Percentiles rank a stretch among this genome's conserved stretches.
These are phyloP conservation scores for Microcyclospora tardicrescens DNA, from an alignment of 2,329 filamentous ascomycete genomes.

Conservation along the genomic window DNA sequence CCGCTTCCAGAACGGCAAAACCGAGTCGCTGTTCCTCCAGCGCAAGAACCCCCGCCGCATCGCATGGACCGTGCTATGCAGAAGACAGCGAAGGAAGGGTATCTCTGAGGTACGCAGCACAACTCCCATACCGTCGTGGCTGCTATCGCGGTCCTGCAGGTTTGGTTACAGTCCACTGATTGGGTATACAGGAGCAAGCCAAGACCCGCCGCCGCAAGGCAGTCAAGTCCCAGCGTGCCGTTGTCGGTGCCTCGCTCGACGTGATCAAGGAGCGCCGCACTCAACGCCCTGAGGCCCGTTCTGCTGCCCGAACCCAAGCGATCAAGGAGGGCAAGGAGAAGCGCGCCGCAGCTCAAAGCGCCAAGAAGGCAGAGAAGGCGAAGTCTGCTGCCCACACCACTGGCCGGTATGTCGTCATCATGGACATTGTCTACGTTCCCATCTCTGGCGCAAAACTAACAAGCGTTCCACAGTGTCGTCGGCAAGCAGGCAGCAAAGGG, in stretches of 20 bases:
- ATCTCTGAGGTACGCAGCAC: conserved; percentile 82
- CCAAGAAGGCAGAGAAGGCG: conserved; percentile 99
- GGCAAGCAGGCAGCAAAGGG: conserved; percentile 98
- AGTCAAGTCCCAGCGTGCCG: conserved; percentile 97
- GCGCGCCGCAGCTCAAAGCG: conserved; percentile 73
- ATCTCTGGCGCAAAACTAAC: not conserved
- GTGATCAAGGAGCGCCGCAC: conserved; percentile 98
- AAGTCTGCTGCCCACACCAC: conserved; percentile 70
- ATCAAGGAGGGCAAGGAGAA: conserved; percentile 99
- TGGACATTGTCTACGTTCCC: not conserved
- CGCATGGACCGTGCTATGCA: conserved; percentile 95
- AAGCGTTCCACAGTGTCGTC: conserved; percentile 41
- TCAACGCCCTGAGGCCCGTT: conserved; percentile 89
- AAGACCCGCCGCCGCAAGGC: conserved; percentile 98
- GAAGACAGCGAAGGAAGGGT: conserved; percentile 99
- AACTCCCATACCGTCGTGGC: not conserved
- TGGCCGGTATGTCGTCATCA: conserved; percentile 32
- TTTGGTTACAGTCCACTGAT: not conserved
- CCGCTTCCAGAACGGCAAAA: conserved; percentile 99
- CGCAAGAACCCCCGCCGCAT: conserved; percentile 99
- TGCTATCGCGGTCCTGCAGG: too few species aligned
- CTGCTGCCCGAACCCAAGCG: conserved; percentile 75
- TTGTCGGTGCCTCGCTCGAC: conserved; percentile 97
- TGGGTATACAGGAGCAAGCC: conserved; percentile 70
- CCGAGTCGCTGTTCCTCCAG: conserved; percentile 98